Evolutionary conservation across 2,329 filamentous ascomycete species (phyloP).

Genomic region (Hirsutella minnesotensis): DNA sequence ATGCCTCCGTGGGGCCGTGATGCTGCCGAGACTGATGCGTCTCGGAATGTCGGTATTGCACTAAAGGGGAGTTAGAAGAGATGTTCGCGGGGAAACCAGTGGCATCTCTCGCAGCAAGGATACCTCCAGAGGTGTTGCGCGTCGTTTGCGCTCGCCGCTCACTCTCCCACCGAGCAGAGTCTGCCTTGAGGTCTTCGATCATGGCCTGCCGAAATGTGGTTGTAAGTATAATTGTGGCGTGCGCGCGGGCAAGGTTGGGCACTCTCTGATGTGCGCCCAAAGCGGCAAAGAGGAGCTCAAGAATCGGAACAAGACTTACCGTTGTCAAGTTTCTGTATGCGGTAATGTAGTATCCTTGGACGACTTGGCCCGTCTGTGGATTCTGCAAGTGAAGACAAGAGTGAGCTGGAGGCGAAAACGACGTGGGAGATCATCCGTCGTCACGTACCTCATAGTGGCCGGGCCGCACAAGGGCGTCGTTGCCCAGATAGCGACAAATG

Average conservation of each 20-base stretch:
- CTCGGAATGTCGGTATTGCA: slow-evolving; percentile 44
- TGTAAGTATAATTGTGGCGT: too few species aligned
- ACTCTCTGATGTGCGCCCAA: neutral
- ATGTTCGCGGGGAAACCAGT: slow-evolving; percentile 34
- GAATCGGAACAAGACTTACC: slow-evolving; percentile 34
- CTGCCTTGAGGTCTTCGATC: slow-evolving; percentile 51
- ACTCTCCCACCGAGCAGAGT: slow-evolving; percentile 49
- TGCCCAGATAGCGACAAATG: slow-evolving; percentile 73
- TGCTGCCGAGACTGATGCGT: slow-evolving; percentile 36
- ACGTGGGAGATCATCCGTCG: neutral
- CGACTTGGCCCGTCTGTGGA: slow-evolving; percentile 44
- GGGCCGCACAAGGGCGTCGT: slow-evolving; percentile 68
- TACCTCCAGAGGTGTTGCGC: slow-evolving; percentile 46
- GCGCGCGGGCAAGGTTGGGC: too few species aligned
- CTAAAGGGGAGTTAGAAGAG: slow-evolving; percentile 47
- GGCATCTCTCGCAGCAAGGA: slow-evolving; percentile 38
- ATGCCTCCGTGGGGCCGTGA: slow-evolving; percentile 31
- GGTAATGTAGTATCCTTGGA: slow-evolving; percentile 65
- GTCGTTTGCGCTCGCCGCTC: slow-evolving; percentile 45
- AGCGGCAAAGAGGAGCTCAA: neutral
- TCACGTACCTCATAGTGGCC: slow-evolving; percentile 56
- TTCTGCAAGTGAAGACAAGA: slow-evolving; percentile 26
- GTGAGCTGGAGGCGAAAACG: neutral
- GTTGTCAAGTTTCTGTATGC: slow-evolving; percentile 70
- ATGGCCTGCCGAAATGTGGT: slow-evolving; percentile 35